These are phyloP conservation scores for Boletus reticulatus DNA, from an alignment of 768 basidiomycete species.

Conservation along the genomic window DNA sequence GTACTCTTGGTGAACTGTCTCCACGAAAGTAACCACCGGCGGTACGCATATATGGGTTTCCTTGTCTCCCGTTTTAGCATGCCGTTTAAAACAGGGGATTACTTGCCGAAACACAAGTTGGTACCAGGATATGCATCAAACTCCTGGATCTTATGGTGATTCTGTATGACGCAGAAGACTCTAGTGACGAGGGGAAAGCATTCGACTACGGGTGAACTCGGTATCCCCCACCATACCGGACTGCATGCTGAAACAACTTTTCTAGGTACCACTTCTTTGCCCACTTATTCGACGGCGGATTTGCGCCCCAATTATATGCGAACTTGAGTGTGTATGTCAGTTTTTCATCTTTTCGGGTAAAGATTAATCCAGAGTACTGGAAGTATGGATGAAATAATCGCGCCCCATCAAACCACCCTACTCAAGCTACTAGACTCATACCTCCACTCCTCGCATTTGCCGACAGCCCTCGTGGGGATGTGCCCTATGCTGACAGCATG, in stretches of 20 bases:
- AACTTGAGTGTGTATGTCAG: constrained; percentile 57
- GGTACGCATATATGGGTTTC: constrained; percentile 41
- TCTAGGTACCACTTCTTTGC: constrained; percentile 63
- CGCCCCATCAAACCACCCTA: constrained; percentile 84
- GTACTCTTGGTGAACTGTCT: constrained; percentile 75
- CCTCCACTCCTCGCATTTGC: constrained; percentile 53
- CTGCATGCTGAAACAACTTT: constrained; percentile 12
- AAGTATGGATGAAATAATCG: constrained; percentile 69
- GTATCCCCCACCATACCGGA: background rate
- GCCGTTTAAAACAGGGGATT: constrained; percentile 36
- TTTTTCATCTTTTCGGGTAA: background rate
- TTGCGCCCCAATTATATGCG: constrained; percentile 58
- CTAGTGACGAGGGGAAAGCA: constrained; percentile 59
- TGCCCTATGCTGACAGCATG: constrained; percentile 58
- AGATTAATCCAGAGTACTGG: constrained; percentile 14
- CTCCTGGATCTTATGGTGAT: constrained; percentile 72
- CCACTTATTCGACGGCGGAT: constrained; percentile 57
- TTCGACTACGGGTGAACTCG: constrained; percentile 71
- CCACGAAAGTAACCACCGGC: constrained; percentile 50
- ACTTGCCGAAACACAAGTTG: constrained; percentile 51
- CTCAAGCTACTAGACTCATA: constrained; percentile 87
- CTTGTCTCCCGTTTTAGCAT: constrained; percentile 4
- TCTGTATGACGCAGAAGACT: constrained; percentile 66
- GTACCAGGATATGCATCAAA: constrained; percentile 62
- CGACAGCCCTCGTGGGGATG: constrained; percentile 40